A percentile compares a stretch with the other conserved stretches of the same genome.
These are phyloP conservation scores for Penicillium psychrofluorescens DNA, from an alignment of 495 filamentous ascomycete genomes.

Conservation along the genomic window DNA sequence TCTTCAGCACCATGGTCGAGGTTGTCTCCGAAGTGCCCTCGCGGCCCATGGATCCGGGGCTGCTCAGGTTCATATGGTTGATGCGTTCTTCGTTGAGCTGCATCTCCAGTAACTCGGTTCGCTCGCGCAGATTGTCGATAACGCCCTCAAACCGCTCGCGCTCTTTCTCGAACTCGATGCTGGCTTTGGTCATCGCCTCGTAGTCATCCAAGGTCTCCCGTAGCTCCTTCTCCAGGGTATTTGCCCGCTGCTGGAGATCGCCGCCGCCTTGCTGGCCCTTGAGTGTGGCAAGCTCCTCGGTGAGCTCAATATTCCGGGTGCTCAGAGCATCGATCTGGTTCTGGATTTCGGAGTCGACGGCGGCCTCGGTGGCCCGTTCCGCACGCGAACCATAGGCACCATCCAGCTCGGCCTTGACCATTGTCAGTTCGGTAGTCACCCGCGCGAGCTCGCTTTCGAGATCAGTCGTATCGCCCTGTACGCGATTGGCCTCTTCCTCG, in stretches of 20 bases:
- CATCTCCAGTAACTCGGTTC: constrained; percentile 58
- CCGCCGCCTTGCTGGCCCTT: constrained; percentile 35
- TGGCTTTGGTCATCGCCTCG: constrained; percentile 78
- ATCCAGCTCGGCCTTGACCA: constrained; percentile 91
- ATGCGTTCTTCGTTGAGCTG: constrained; percentile 67
- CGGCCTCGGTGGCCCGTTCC: constrained; percentile 69
- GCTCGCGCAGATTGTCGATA: constrained; percentile 63
- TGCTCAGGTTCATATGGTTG: constrained; percentile 58
- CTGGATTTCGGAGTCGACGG: constrained; percentile 57
- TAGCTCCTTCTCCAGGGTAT: constrained; percentile 70
- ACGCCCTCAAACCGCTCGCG: constrained; percentile 66
- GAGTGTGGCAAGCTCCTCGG: constrained; percentile 50
- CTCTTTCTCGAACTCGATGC: constrained; percentile 83
- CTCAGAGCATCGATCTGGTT: constrained; percentile 61
- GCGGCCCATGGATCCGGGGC: constrained; percentile 39
- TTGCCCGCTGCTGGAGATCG: constrained; percentile 50
- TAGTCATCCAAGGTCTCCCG: constrained; percentile 76
- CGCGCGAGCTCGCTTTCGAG: constrained; percentile 78
- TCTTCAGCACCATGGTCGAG: constrained; percentile 66
- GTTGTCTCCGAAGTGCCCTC: constrained; percentile 50
- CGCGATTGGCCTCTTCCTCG: constrained; percentile 45
- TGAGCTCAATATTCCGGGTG: constrained; percentile 48
- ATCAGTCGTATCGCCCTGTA: constrained; percentile 57
- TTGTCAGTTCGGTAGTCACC: constrained; percentile 82
- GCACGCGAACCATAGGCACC: constrained; percentile 78